Percentiles rank a stretch among this genome's conserved stretches.
phyloP scores from a whole-genome alignment of 441 rosid genomes.

The Populus hybrid region DNA sequence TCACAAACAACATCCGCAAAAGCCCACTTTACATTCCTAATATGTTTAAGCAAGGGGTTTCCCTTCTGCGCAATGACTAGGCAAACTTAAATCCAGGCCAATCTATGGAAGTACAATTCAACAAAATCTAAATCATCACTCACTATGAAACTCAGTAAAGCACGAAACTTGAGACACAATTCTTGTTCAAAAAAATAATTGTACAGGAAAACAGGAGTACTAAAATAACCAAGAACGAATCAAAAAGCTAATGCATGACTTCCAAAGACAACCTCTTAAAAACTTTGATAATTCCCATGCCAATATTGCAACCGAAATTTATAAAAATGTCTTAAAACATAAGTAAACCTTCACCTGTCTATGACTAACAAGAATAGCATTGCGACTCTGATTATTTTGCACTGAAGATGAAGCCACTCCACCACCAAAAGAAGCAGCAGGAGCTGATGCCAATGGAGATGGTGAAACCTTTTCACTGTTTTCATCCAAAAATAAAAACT shows the following conservation, averaged over 20 bases:
- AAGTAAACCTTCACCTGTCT: conserved; percentile 59
- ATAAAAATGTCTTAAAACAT: neutral
- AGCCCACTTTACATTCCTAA: conserved; percentile 82
- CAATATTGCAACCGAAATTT: neutral
- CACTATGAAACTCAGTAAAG: neutral
- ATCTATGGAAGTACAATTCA: neutral
- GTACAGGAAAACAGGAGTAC: neutral
- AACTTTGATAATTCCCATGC: neutral
- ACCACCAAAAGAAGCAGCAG: conserved; percentile 19
- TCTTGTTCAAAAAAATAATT: neutral
- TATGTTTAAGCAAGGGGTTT: conserved; percentile 84
- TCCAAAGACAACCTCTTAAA: neutral
- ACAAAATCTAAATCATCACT: neutral
- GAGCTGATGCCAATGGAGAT: conserved; percentile 13
- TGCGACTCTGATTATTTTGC: conserved; percentile 49
- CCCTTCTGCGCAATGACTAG: conserved; percentile 61
- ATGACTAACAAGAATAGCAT: conserved; percentile 85
- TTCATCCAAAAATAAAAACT: conserved; percentile 7
- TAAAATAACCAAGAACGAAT: neutral
- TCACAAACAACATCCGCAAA: conserved; percentile 79
- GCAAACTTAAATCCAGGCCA: neutral
- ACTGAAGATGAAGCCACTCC: conserved; percentile 28
- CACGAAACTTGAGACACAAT: neutral
- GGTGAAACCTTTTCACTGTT: conserved; percentile 26
- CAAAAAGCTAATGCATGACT: neutral